Percentiles rank a stretch among this genome's conserved stretches.
phyloP scores from a whole-genome alignment of 208 protist genomes.

The Acanthamoeba quina region DNA sequence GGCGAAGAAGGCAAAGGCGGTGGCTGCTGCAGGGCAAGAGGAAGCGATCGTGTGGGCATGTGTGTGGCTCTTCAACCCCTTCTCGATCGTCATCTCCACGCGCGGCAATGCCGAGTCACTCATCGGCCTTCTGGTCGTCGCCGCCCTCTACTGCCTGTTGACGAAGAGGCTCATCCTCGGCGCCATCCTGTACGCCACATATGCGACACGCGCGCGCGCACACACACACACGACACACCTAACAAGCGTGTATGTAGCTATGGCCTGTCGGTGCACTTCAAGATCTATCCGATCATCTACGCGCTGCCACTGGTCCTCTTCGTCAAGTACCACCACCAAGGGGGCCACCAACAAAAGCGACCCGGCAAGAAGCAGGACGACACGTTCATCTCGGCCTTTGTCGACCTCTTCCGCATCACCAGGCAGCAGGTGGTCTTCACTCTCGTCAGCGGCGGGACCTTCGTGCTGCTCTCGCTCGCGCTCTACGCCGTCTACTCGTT shows the following conservation, averaged over 20 bases:
- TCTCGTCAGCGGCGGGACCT: constrained; percentile 29
- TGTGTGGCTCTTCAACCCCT: constrained; percentile 89
- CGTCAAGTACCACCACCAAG: constrained; percentile 64
- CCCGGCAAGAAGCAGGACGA: not conserved
- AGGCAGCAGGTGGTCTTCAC: not conserved
- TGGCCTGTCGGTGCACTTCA: constrained; percentile 87
- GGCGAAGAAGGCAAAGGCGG: not conserved
- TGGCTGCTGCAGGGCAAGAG: not conserved
- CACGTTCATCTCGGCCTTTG: not conserved
- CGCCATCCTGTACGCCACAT: constrained; percentile 75
- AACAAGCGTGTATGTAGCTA: constrained; percentile 71
- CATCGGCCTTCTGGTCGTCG: constrained; percentile 85
- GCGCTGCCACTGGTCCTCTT: constrained; percentile 86
- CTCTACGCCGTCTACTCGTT: constrained; percentile 84
- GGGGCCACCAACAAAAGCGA: constrained; percentile 1
- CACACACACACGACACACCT: not conserved
- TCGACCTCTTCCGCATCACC: not conserved
- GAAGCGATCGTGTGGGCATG: constrained; percentile 25
- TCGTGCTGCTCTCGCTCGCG: constrained; percentile 26
- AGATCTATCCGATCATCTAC: constrained; percentile 91
- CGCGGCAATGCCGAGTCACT: constrained; percentile 89
- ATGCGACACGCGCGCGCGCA: not conserved
- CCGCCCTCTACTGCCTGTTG: constrained; percentile 82
- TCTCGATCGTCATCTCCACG: constrained; percentile 90
- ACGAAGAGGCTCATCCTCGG: constrained; percentile 79